Evolutionary conservation across 139 green algal species (phyloP).

Genomic region (Pseudopediastrum boryanum): DNA sequence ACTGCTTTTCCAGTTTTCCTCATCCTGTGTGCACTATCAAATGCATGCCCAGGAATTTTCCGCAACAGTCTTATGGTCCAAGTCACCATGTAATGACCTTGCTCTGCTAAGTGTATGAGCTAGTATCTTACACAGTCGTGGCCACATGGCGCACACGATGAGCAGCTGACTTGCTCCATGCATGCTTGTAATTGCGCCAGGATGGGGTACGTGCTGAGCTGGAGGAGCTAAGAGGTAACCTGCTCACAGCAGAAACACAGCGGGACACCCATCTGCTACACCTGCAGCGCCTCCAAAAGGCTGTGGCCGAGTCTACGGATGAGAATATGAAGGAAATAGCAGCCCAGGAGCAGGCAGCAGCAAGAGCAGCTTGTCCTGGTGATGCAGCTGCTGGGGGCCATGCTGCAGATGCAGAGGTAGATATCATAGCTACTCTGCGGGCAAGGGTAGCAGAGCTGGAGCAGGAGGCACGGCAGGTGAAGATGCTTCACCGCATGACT

Average conservation of each 20-base stretch:
- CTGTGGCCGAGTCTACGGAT: not conserved
- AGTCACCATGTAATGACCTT: too few species aligned
- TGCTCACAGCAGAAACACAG: constrained; percentile 27
- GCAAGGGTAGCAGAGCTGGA: constrained; percentile 69
- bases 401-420: constrained; percentile 2
- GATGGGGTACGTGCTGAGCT: not conserved
- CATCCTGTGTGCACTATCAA: too few species aligned
- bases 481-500: constrained; percentile 20
- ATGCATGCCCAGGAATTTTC: too few species aligned
- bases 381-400: not conserved
- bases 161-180: too few species aligned
- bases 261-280: constrained; percentile 28
- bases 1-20: too few species aligned
- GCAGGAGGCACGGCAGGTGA: constrained; percentile 56
- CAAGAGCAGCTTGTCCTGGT: not conserved
- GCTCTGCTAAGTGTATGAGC: too few species aligned
- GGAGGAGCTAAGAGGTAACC: not conserved
- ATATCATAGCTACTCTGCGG: constrained; percentile 53
- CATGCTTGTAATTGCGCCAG: not conserved
- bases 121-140: too few species aligned
- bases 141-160: too few species aligned
- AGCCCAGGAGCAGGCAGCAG: constrained; percentile 1
- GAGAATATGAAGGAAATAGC: constrained; percentile 7
- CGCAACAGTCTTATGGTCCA: too few species aligned
- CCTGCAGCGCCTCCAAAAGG: constrained; percentile 42